Conservation (phyloP, 2,329 filamentous ascomycete species). For the Ceratocystis eucalypticola region DNA sequence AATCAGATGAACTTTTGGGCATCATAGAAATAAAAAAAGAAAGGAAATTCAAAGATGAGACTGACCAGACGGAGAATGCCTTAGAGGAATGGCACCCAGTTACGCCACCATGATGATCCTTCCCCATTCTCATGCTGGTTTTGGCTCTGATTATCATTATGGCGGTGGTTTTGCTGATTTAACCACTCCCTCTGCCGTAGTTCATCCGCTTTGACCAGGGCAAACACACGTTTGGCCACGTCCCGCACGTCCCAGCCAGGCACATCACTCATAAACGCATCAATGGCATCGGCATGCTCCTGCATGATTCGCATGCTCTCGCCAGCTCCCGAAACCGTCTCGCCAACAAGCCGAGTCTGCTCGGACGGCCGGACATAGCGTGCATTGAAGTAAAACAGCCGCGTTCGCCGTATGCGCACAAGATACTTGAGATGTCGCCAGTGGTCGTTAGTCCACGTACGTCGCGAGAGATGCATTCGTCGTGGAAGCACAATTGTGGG, state of each 20-base stretch:
- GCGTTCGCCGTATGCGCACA: slow-evolving; percentile 35
- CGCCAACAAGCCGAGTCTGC: slow-evolving; percentile 33
- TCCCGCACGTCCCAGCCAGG: slow-evolving; percentile 36
- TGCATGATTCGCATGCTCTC: slow-evolving; percentile 36
- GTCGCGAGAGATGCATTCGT: slow-evolving; percentile 28
- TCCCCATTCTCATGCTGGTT: neutral
- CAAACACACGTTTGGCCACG: slow-evolving; percentile 40
- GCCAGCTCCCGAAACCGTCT: slow-evolving; percentile 35
- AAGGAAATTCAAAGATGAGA: neutral
- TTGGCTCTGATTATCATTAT: neutral
- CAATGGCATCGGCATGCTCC: slow-evolving; percentile 46
- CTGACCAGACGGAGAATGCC: neutral
- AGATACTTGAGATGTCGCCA: slow-evolving; percentile 41
- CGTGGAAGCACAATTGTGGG: slow-evolving; percentile 19
- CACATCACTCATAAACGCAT: slow-evolving; percentile 37
- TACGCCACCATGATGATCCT: slow-evolving; percentile 7
- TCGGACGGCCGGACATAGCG: slow-evolving; percentile 14
- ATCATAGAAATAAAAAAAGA: neutral
- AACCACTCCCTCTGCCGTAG: slow-evolving; percentile 16
- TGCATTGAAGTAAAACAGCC: slow-evolving; percentile 29
- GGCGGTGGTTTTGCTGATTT: neutral
- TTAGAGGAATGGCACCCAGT: slow-evolving; percentile 11
- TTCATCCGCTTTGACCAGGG: slow-evolving; percentile 20
- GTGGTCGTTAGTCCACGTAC: slow-evolving; percentile 37
- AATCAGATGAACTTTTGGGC: too few species aligned